Evolutionary conservation across 768 basidiomycete genomes (phyloP), one percentile per base, ranked within the genome.

Genomic region (Termitomyces sp.): DNA sequence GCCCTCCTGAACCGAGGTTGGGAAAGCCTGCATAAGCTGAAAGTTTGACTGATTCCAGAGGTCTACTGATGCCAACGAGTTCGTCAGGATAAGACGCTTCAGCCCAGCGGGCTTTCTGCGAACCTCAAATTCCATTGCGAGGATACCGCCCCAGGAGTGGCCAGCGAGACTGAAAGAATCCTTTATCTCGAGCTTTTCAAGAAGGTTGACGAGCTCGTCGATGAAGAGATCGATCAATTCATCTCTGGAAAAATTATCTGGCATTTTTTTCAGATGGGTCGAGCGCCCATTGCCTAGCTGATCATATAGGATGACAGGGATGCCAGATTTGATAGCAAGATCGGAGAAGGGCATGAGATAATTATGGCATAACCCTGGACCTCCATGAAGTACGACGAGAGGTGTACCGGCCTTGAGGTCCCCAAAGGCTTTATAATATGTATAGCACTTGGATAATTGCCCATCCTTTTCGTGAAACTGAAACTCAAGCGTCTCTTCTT

Each of bases 61-160:
- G 0, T 52, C 50, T 49, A 64, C 66, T 5, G 66, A 60, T 5
- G 75, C 73, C 1, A 68, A 69, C 0, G 71, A 64, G 48, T 71
- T 59, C n/a, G 69, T 54, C 0, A 77, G 28, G 13, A 78, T 62
- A 7, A 77, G 59, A 45, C 57, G 72, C 46, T 67, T 71, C 11
- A 81, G 58, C 0, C 77, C 77, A 0, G 52, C 24, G 2, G 79
- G 79, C n/a, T 75, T 69, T 13, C 70, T 68, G 16, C 68, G 62
- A 38, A 72, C 67, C 7, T 63, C 77, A 50, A 75, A 79, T 40
- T 78, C 72, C 5, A 69, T 60, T 0, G 70, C 80, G 9, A 85
- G 70, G 69, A 81, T 81, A 1, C 77, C 82, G 13, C 84, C 57
- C 83, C 83, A 83, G 5, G 80, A 83, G 49, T 85, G 83, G 0